A percentile compares a stretch with the other conserved stretches of the same genome.
These are phyloP conservation scores for Stramenopiles sp. DNA, from an alignment of 352 stramenopile species.

Conservation along the genomic window DNA sequence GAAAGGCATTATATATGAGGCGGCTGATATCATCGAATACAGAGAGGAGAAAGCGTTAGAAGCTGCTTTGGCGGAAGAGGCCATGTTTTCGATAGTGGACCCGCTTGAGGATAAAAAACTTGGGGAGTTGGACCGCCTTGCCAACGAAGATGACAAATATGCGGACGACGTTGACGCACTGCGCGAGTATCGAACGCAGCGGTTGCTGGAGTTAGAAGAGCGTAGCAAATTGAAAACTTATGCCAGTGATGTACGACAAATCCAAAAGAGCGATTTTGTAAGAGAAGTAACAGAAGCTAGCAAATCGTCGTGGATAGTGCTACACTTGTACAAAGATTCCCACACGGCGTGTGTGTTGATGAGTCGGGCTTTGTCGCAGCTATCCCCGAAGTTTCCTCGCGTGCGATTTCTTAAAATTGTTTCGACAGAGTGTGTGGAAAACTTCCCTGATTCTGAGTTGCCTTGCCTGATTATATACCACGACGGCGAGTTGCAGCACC, in stretches of 20 bases:
- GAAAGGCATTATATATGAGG: neutral
- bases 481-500: neutral
- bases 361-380: neutral
- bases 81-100: neutral
- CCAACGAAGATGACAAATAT: neutral
- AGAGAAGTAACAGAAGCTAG: neutral
- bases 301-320: neutral
- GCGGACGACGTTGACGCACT: neutral
- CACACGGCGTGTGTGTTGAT: neutral
- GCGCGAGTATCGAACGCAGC: neutral
- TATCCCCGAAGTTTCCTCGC: neutral
- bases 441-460: neutral
- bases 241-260: neutral
- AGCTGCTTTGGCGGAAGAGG: neutral
- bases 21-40: neutral
- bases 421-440: neutral
- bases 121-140: neutral
- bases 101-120: neutral
- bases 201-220: neutral
- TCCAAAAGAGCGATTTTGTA: neutral
- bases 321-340: neutral
- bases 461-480: neutral
- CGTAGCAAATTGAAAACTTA: neutral
- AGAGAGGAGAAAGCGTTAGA: neutral
- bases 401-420: neutral